Evolutionary conservation across 2,329 filamentous ascomycete genomes (phyloP).

Genomic region (Daldinia sp.): DNA sequence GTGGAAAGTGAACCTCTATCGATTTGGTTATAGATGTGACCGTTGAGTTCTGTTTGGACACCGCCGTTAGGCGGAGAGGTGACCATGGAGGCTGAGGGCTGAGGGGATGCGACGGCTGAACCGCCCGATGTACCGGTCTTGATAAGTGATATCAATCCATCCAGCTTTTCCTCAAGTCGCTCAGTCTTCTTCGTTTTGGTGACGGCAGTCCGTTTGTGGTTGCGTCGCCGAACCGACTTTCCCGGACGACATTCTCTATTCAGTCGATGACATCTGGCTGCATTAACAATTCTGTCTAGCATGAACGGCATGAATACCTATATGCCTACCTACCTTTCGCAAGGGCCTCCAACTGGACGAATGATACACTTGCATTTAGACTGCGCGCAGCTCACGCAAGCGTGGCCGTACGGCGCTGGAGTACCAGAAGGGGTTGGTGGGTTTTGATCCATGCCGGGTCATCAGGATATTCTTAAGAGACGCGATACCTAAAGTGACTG

Average conservation of each 20-base stretch:
- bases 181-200: background rate
- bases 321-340: constrained; percentile 7
- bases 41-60: background rate
- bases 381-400: constrained; percentile 7
- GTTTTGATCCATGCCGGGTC: background rate
- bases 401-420: constrained; percentile 6
- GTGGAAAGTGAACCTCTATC: background rate
- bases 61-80: background rate
- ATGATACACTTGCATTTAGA: constrained; percentile 14
- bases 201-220: background rate
- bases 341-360: constrained; percentile 11
- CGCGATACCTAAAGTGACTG: background rate
- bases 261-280: constrained; percentile 2
- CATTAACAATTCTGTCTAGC: background rate
- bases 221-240: constrained; percentile 10
- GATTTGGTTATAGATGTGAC: background rate
- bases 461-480: background rate
- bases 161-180: constrained; percentile 10
- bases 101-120: background rate
- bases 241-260: constrained; percentile 12
- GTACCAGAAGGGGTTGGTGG: background rate
- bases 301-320: too few relatives aligned
- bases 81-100: background rate
- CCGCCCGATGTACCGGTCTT: background rate
- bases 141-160: constrained; percentile 11